Percentiles rank a stretch among this genome's conserved stretches.
These are phyloP conservation scores for Cryphonectria naterciae DNA, from an alignment of 2,329 filamentous ascomycete genomes.

Conservation along the genomic window DNA sequence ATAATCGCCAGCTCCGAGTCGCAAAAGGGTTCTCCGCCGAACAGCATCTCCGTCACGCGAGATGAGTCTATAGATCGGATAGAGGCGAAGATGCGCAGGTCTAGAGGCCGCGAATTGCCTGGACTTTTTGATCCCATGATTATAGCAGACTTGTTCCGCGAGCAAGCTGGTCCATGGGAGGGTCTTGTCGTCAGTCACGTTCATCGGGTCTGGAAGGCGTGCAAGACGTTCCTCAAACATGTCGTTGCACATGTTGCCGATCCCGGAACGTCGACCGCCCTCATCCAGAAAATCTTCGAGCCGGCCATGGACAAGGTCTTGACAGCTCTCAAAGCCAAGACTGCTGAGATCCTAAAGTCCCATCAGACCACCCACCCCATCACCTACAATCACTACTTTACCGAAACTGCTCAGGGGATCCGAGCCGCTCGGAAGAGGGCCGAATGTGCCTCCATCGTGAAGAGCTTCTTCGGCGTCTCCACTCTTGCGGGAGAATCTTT, in stretches of 20 bases:
- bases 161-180: slow-evolving; percentile 22
- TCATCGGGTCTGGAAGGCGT: neutral
- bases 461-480: slow-evolving; percentile 8
- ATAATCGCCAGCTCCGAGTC: neutral
- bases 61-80: slow-evolving; percentile 17
- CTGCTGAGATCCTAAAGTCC: slow-evolving; percentile 43
- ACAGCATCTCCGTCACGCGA: neutral
- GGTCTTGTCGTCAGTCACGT: slow-evolving; percentile 7
- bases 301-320: slow-evolving; percentile 31
- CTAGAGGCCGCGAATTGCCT: slow-evolving; percentile 24
- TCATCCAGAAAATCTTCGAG: slow-evolving; percentile 22
- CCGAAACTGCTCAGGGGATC: slow-evolving; percentile 37
- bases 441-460: neutral
- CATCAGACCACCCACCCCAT: slow-evolving; percentile 49
- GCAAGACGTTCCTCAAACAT: slow-evolving; percentile 1
- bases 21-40: neutral
- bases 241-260: slow-evolving; percentile 17
- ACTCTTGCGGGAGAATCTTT: neutral
- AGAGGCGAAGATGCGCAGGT: slow-evolving; percentile 9
- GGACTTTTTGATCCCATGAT: slow-evolving; percentile 19
- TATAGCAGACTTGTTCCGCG: slow-evolving; percentile 16
- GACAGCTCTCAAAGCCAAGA: slow-evolving; percentile 41
- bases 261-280: neutral
- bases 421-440: slow-evolving; percentile 34
- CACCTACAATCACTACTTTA: slow-evolving; percentile 55